Percentiles rank a stretch among this genome's conserved stretches.
These are phyloP conservation scores for Linum trigynum DNA, from an alignment of 345 rosid genomes.

Conservation along the genomic window DNA sequence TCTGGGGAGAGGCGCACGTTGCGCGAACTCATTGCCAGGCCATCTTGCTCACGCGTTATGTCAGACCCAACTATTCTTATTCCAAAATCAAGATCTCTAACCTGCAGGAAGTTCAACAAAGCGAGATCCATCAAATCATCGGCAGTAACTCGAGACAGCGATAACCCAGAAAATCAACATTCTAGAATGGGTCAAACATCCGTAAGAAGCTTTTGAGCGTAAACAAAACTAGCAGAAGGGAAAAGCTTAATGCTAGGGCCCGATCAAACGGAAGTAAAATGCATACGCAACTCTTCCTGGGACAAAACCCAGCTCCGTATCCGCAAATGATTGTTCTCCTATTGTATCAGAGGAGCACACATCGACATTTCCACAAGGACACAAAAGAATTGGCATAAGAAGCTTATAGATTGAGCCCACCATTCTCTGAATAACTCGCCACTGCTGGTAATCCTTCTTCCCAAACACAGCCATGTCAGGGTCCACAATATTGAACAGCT, in stretches of 20 bases:
- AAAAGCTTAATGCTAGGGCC: too few relatives aligned
- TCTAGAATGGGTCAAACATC: neutral
- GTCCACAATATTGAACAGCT: conserved; percentile 81
- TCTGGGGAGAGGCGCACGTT: conserved; percentile 63
- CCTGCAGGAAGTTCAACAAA: conserved; percentile 29
- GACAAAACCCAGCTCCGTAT: too few relatives aligned
- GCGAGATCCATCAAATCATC: neutral
- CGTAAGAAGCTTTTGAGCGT: too few relatives aligned
- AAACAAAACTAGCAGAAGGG: too few relatives aligned
- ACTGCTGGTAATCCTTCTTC: conserved; percentile 87
- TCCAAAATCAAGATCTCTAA: conserved; percentile 74
- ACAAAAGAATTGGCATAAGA: neutral
- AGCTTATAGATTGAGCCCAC: conserved; percentile 18
- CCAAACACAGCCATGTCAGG: conserved; percentile 78
- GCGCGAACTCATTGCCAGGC: conserved; percentile 86
- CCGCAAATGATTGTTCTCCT: too few relatives aligned
- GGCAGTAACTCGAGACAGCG: too few relatives aligned
- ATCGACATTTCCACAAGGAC: neutral
- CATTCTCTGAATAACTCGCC: conserved; percentile 62
- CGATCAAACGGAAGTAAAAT: too few relatives aligned
- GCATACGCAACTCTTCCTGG: too few relatives aligned
- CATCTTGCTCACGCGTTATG: conserved; percentile 55
- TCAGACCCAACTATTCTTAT: conserved; percentile 63
- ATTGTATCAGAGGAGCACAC: too few relatives aligned
- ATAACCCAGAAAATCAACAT: neutral